Percentiles rank a stretch among this genome's conserved stretches.
Evolutionary conservation across 495 filamentous ascomycete genomes (phyloP).

Genomic region (Hypoxylon subgilvum): DNA sequence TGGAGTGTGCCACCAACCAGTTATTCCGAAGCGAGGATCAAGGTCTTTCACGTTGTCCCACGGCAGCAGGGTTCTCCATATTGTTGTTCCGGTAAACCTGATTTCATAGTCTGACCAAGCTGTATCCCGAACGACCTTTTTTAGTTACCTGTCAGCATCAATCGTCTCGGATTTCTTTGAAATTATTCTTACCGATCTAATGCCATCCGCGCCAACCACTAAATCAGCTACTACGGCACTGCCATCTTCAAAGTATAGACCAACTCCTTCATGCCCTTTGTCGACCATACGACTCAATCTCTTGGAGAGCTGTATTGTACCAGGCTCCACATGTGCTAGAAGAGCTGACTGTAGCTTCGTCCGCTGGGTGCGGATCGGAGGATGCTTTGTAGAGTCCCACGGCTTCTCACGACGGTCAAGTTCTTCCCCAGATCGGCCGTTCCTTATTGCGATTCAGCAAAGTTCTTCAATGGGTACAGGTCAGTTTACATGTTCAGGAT

Average conservation of each 20-base stretch:
- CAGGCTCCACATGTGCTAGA: constrained; percentile 44
- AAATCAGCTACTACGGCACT: constrained; percentile 49
- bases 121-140: constrained; percentile 36
- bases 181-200: constrained; percentile 52
- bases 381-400: constrained; percentile 13
- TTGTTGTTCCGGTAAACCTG: constrained; percentile 49
- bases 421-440: constrained; percentile 43
- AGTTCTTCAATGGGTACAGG: neutral
- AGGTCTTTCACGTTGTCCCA: constrained; percentile 42
- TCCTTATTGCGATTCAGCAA: constrained; percentile 31
- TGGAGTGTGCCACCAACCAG: constrained; percentile 55
- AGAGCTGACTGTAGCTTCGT: constrained; percentile 52
- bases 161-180: neutral
- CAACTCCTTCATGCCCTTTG: constrained; percentile 38
- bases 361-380: constrained; percentile 45
- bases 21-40: constrained; percentile 46
- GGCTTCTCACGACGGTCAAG: constrained; percentile 30
- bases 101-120: constrained; percentile 47
- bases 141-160: constrained; percentile 3
- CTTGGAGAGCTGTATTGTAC: constrained; percentile 48
- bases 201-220: constrained; percentile 60
- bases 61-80: constrained; percentile 48
- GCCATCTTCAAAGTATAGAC: constrained; percentile 49
- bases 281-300: constrained; percentile 44
- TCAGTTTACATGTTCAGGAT: constrained; percentile 39